These are phyloP conservation scores for Penicillium decumbens DNA, from an alignment of 2,329 filamentous ascomycete genomes.

Conservation along the genomic window DNA sequence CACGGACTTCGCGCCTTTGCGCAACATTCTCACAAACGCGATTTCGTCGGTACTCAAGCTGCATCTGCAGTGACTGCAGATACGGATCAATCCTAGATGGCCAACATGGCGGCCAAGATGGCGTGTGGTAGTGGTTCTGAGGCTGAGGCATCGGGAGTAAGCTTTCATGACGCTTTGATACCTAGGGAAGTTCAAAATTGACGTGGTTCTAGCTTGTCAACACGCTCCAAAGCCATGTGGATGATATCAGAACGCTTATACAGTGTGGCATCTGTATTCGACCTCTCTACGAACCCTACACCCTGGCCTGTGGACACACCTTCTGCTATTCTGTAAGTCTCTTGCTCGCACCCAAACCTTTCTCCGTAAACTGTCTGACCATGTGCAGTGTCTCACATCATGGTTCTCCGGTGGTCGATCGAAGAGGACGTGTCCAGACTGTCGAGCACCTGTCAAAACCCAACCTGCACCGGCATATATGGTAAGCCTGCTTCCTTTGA, in stretches of 20 bases:
- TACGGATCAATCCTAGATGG: not conserved
- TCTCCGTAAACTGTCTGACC: conserved; percentile 19
- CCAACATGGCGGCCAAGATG: conserved; percentile 7
- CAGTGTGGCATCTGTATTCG: conserved; percentile 66
- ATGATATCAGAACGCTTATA: conserved; percentile 56
- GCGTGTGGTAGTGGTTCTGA: conserved; percentile 9
- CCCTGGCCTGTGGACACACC: conserved; percentile 64
- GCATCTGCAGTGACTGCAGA: conserved; percentile 1
- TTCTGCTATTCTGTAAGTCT: conserved; percentile 62
- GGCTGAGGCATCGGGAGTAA: conserved; percentile 31
- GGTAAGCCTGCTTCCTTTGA: conserved; percentile 36
- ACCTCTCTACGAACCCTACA: conserved; percentile 66
- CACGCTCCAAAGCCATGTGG: conserved; percentile 53
- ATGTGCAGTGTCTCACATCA: conserved; percentile 51
- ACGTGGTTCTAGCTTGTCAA: conserved; percentile 33
- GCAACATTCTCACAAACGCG: conserved; percentile 9
- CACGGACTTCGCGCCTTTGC: conserved; percentile 15
- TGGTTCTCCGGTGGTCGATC: conserved; percentile 52
- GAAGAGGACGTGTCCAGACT: conserved; percentile 66
- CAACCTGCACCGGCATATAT: conserved; percentile 62
- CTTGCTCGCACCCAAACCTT: not conserved
- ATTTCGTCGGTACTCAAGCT: conserved; percentile 4
- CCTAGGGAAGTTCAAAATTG: conserved; percentile 7
- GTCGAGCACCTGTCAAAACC: conserved; percentile 55
- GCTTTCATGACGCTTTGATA: conserved; percentile 6